Conservation (phyloP, 1,284 basidiomycete species). For the Meripilus lineatus region DNA sequence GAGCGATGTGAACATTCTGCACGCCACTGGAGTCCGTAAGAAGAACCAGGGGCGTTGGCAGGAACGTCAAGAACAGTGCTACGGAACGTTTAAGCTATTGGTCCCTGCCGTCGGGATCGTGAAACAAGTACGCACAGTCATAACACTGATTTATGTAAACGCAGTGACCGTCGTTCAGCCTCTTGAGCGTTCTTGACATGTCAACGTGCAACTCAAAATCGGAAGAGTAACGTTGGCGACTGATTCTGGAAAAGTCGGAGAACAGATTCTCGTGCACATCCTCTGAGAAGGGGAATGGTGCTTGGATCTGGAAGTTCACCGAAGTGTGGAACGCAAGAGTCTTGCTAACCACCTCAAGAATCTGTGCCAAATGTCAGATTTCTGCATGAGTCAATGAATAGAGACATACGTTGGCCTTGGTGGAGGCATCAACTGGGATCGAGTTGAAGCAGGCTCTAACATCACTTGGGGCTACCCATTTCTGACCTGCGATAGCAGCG, state of each 20-base stretch:
- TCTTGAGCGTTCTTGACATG: constrained; percentile 47
- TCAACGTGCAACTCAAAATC: constrained; percentile 54
- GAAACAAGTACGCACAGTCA: constrained; percentile 36
- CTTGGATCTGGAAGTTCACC: constrained; percentile 50
- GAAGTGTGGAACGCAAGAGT: constrained; percentile 58
- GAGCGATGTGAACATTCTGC: constrained; percentile 51
- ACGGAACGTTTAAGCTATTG: neutral
- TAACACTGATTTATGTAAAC: constrained; percentile 52
- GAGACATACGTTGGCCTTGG: constrained; percentile 35
- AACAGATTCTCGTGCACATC: constrained; percentile 54
- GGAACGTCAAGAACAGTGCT: constrained; percentile 47
- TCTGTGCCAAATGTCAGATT: constrained; percentile 25
- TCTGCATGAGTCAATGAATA: constrained; percentile 4
- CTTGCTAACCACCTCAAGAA: constrained; percentile 53
- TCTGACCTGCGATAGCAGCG: constrained; percentile 43
- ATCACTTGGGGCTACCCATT: constrained; percentile 47
- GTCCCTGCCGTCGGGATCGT: neutral
- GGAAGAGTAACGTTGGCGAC: constrained; percentile 36
- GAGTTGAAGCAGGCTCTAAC: constrained; percentile 46
- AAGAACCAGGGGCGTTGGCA: constrained; percentile 50
- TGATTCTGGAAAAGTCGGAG: constrained; percentile 45
- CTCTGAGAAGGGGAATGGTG: constrained; percentile 46
- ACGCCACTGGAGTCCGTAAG: constrained; percentile 39
- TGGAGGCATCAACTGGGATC: constrained; percentile 36
- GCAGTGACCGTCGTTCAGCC: constrained; percentile 55